Percentiles rank a stretch among this genome's conserved stretches.
These are phyloP conservation scores for Liquidambar formosana DNA, from an alignment of 164 flowering plant species.

Conservation along the genomic window DNA sequence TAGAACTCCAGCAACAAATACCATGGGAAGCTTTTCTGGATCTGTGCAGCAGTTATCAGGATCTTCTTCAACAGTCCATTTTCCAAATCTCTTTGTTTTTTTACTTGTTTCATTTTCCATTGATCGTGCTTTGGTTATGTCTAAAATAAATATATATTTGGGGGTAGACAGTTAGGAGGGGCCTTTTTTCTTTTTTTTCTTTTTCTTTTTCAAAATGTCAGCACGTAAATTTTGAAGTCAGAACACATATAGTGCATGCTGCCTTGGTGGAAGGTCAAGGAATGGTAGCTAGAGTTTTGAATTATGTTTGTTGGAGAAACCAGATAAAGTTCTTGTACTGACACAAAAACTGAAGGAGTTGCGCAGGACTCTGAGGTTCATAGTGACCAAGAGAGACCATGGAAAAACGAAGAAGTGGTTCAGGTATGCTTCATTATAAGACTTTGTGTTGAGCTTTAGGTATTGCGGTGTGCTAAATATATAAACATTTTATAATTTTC, in stretches of 20 bases:
- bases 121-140: slow-evolving; percentile 19
- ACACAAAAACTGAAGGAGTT: background rate
- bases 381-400: slow-evolving; percentile 8
- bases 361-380: slow-evolving; percentile 2
- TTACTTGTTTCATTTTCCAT: slow-evolving; percentile 23
- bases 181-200: too few species aligned
- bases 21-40: slow-evolving; percentile 67
- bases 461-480: background rate
- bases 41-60: slow-evolving; percentile 76
- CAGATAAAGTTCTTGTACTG: slow-evolving; percentile 13
- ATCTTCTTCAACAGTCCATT: slow-evolving; percentile 41
- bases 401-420: slow-evolving; percentile 10
- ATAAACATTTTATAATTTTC: background rate
- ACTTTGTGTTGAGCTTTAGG: background rate
- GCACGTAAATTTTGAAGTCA: slow-evolving; percentile 15
- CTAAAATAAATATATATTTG: slow-evolving; percentile 8
- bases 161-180: slow-evolving; percentile 6
- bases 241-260: slow-evolving; percentile 14
- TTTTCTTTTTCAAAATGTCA: too few species aligned
- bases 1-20: slow-evolving; percentile 32
- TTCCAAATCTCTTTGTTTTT: slow-evolving; percentile 22
- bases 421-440: slow-evolving; percentile 23
- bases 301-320: background rate
- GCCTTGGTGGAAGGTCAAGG: slow-evolving; percentile 19
- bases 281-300: slow-evolving; percentile 19